These are phyloP conservation scores for Lathyrus sativus DNA, from an alignment of 306 rosid genomes.

Conservation along the genomic window DNA sequence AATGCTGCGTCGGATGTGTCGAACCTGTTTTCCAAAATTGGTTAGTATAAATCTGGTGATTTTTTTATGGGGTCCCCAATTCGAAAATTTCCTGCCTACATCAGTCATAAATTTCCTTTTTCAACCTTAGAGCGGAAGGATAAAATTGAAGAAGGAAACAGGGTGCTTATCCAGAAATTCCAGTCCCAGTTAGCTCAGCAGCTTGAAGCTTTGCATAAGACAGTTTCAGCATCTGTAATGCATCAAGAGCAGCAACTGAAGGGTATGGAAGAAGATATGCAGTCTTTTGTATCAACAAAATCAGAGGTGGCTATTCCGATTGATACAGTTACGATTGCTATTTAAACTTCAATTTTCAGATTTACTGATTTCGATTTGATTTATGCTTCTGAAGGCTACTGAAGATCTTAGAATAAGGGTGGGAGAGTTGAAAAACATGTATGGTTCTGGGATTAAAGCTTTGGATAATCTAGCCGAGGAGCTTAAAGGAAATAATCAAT, in stretches of 20 bases:
- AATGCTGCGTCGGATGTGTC: conserved; percentile 96
- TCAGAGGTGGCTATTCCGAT: conserved; percentile 57
- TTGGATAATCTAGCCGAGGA: conserved; percentile 80
- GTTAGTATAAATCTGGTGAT: conserved; percentile 50
- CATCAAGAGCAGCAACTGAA: conserved; percentile 86
- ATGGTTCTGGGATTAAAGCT: conserved; percentile 83
- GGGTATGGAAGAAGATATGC: conserved; percentile 95
- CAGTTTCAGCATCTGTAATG: conserved; percentile 84
- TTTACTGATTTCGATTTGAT: conserved; percentile 34
- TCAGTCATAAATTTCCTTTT: conserved; percentile 30
- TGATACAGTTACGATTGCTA: conserved; percentile 26
- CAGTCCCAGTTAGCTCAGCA: conserved; percentile 85
- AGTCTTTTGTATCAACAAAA: conserved; percentile 81
- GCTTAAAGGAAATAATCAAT: conserved; percentile 78
- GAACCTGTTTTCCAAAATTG: conserved; percentile 85
- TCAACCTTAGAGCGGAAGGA: conserved; percentile 75
- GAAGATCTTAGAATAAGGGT: conserved; percentile 80
- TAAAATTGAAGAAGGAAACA: conserved; percentile 84
- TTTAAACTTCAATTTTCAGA: conserved; percentile 15
- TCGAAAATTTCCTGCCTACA: conserved; percentile 29
- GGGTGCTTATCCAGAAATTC: conserved; percentile 71
- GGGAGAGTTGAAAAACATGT: conserved; percentile 69
- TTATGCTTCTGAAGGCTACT: conserved; percentile 68
- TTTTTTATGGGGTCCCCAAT: conserved; percentile 8
- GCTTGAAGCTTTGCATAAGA: conserved; percentile 91